A percentile compares a stretch with the other conserved stretches of the same genome.
Conservation (phyloP, 2,329 filamentous ascomycete genomes). For the Paraphoma chrysanthemicola region DNA sequence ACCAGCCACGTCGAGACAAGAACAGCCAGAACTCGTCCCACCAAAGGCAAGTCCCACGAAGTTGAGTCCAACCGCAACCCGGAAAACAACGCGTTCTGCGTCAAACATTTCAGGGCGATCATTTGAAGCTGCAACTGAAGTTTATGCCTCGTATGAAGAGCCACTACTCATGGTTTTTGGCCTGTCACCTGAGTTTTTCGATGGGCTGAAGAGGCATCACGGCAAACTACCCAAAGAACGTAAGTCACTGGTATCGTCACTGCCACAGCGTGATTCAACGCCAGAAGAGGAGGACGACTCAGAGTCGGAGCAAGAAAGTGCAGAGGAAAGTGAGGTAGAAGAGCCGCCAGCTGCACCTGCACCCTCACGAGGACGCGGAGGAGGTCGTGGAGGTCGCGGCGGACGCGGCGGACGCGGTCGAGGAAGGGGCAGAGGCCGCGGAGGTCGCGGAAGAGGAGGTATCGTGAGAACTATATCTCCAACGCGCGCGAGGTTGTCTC, state of each 20-base stretch:
- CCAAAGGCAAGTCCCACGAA: slow-evolving; percentile 33
- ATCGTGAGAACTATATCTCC: slow-evolving; percentile 32
- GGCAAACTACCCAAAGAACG: slow-evolving; percentile 35
- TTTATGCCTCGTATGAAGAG: slow-evolving; percentile 41
- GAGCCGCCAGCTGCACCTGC: slow-evolving; percentile 24
- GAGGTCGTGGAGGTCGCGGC: slow-evolving; percentile 37
- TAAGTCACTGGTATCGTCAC: slow-evolving; percentile 18
- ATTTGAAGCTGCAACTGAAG: slow-evolving; percentile 32
- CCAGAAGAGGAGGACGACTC: slow-evolving; percentile 25
- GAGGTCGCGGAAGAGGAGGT: slow-evolving; percentile 35
- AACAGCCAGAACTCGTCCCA: slow-evolving; percentile 31
- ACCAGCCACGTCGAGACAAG: slow-evolving; percentile 36
- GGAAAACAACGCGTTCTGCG: slow-evolving; percentile 45
- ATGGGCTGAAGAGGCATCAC: slow-evolving; percentile 36
- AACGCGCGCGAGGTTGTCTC: slow-evolving; percentile 37
- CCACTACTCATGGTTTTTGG: slow-evolving; percentile 45
- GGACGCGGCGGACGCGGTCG: slow-evolving; percentile 33
- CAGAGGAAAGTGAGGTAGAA: slow-evolving; percentile 33
- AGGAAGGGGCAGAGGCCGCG: slow-evolving; percentile 38
- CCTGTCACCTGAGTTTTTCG: slow-evolving; percentile 41
- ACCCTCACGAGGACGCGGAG: slow-evolving; percentile 33
- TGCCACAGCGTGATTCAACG: slow-evolving; percentile 18
- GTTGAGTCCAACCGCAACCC: slow-evolving; percentile 33
- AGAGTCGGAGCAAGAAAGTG: slow-evolving; percentile 27
- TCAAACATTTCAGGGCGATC: slow-evolving; percentile 45